These are phyloP conservation scores for Erythrobasidium yunnanense DNA, from an alignment of 768 basidiomycete species.

Conservation along the genomic window DNA sequence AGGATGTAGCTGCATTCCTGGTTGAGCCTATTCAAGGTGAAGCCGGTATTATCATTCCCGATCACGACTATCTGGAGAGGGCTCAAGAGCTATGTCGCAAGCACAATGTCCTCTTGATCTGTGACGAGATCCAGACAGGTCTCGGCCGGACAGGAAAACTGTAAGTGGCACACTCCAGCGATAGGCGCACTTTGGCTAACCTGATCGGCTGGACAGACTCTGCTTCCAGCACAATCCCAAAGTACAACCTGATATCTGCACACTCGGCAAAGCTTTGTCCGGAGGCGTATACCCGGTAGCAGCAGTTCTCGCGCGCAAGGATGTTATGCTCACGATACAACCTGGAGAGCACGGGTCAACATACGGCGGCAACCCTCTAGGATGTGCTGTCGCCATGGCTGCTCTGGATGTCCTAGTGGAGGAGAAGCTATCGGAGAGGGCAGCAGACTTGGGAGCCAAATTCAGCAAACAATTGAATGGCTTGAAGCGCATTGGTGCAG, in stretches of 20 bases:
- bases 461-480: slow-evolving; percentile 56
- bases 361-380: slow-evolving; percentile 63
- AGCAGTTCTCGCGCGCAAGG: slow-evolving; percentile 76
- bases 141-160: slow-evolving; percentile 87
- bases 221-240: slow-evolving; percentile 68
- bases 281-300: slow-evolving; percentile 98
- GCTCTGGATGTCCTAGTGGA: slow-evolving; percentile 82
- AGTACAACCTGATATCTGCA: slow-evolving; percentile 78
- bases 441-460: slow-evolving; percentile 61
- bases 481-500: background rate
- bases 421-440: slow-evolving; percentile 72
- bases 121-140: slow-evolving; percentile 97
- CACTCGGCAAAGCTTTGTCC: slow-evolving; percentile 91
- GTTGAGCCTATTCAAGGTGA: slow-evolving; percentile 91
- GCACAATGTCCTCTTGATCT: slow-evolving; percentile 84
- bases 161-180: no score
- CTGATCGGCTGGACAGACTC: slow-evolving; percentile 48
- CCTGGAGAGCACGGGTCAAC: slow-evolving; percentile 95
- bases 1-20: slow-evolving; percentile 79
- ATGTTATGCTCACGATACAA: slow-evolving; percentile 86
- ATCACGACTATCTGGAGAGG: slow-evolving; percentile 67
- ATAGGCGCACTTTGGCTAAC: no score
- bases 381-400: slow-evolving; percentile 88
- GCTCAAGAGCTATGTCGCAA: slow-evolving; percentile 76
- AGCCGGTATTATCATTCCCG: slow-evolving; percentile 71